Evolutionary conservation across 768 basidiomycete species (phyloP).

Genomic region (Boletus subparvulus): DNA sequence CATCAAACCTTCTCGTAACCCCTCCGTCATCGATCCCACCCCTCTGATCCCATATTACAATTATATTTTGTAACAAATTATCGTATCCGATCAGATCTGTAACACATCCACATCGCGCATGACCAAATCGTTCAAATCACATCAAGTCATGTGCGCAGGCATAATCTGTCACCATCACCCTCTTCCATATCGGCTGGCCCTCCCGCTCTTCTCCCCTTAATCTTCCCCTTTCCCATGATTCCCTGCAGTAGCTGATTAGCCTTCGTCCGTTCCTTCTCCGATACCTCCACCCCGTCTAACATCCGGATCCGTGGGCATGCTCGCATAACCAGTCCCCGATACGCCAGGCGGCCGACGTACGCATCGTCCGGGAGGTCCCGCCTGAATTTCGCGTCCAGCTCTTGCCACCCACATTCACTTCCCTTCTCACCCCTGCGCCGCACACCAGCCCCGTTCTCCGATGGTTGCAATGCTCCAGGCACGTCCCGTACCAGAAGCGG

Average conservation of each 20-base stretch:
- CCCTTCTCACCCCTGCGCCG: conserved; percentile 33
- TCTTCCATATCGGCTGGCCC: conserved; percentile 15
- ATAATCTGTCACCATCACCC: conserved; percentile 30
- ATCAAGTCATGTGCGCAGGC: conserved; percentile 31
- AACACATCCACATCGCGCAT: neutral
- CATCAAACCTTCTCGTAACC: conserved; percentile 24
- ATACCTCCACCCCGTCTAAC: conserved; percentile 86
- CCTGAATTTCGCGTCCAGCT: conserved; percentile 82
- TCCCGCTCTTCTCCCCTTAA: conserved; percentile 29
- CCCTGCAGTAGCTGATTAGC: conserved; percentile 66
- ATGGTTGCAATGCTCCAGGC: conserved; percentile 66
- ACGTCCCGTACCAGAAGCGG: conserved; percentile 75
- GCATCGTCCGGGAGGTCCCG: conserved; percentile 85
- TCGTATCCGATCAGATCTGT: conserved; percentile 15
- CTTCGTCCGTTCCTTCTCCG: conserved; percentile 82
- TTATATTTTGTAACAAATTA: conserved; percentile 10
- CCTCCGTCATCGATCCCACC: conserved; percentile 18
- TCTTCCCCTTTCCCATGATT: conserved; percentile 45
- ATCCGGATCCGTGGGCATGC: conserved; percentile 62
- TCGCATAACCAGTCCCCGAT: conserved; percentile 86
- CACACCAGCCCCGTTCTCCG: conserved; percentile 37
- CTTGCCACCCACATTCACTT: conserved; percentile 55
- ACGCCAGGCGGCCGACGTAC: conserved; percentile 85
- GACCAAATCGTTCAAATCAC: conserved; percentile 6
- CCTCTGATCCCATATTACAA: conserved; percentile 1